Conservation (phyloP, 192 early-diverging fungal genomes). For the Coemansia sp. region DNA sequence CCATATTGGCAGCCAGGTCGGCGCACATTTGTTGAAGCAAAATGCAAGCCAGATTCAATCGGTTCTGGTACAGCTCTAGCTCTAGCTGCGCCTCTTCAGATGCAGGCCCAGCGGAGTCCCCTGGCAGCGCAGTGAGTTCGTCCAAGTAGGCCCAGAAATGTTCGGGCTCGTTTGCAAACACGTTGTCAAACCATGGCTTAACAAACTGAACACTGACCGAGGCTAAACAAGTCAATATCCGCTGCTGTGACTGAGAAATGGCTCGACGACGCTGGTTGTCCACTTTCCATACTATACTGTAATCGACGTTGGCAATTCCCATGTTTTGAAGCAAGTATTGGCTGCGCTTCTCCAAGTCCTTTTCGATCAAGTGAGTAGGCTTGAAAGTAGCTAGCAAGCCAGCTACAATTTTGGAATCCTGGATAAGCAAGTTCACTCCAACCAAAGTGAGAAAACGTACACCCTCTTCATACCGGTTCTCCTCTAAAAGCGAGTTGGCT, state of each 20-base stretch:
- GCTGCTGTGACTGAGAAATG: constrained; percentile 34
- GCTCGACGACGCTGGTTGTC: constrained; percentile 22
- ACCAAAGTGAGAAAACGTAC: constrained; percentile 28
- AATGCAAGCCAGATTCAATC: constrained; percentile 24
- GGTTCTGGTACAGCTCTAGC: constrained; percentile 30
- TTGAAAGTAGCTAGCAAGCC: constrained; percentile 39
- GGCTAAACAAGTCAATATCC: constrained; percentile 19
- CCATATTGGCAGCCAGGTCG: constrained; percentile 25
- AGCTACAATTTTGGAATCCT: constrained; percentile 14
- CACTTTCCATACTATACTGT: constrained; percentile 37
- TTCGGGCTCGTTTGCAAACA: constrained; percentile 1
- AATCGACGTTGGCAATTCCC: constrained; percentile 4
- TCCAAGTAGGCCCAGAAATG: constrained; percentile 23
- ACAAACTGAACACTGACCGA: constrained; percentile 26
- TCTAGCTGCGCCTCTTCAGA: constrained; percentile 13
- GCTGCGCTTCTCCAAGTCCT: constrained; percentile 34
- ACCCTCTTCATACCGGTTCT: constrained; percentile 33
- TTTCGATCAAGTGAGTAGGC: constrained; percentile 29
- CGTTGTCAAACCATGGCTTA: constrained; percentile 33
- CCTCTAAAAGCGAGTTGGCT: constrained; percentile 36
- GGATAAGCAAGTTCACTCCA: constrained; percentile 8
- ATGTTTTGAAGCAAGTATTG: constrained; percentile 20
- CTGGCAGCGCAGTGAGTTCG: constrained; percentile 21
- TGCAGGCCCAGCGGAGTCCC: not conserved
- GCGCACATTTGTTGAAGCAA: constrained; percentile 43